phyloP scores from a whole-genome alignment of 1,139 yeast species.

The Waltiozyma sp. region DNA sequence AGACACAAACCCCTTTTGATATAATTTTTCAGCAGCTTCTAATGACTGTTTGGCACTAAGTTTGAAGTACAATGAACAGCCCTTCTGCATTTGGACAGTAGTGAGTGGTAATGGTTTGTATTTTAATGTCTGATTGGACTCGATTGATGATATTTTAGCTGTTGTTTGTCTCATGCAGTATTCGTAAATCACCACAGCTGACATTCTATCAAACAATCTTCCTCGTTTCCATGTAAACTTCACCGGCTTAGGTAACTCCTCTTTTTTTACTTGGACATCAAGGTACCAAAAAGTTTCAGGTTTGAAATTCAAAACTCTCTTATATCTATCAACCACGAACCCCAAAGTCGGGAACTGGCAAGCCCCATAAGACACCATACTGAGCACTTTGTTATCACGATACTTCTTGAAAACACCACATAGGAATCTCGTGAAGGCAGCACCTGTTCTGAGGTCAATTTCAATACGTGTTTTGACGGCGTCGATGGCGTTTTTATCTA shows the following conservation, averaged over 20 bases:
- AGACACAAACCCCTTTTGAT: slow-evolving; percentile 76
- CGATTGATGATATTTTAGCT: slow-evolving; percentile 43
- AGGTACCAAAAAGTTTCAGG: slow-evolving; percentile 80
- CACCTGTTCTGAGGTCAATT: slow-evolving; percentile 81
- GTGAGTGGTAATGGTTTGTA: slow-evolving; percentile 86
- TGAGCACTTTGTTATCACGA: slow-evolving; percentile 14
- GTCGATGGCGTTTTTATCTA: slow-evolving; percentile 62
- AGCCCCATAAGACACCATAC: slow-evolving; percentile 68
- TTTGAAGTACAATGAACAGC: slow-evolving; percentile 64
- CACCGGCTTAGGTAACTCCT: slow-evolving; percentile 19
- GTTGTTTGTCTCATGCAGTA: slow-evolving; percentile 40
- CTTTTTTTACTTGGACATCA: slow-evolving; percentile 37
- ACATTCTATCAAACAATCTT: slow-evolving; percentile 61
- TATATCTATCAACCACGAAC: slow-evolving; percentile 89
- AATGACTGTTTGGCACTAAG: slow-evolving; percentile 76
- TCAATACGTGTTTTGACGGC: slow-evolving; percentile 87
- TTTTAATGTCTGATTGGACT: slow-evolving; percentile 57
- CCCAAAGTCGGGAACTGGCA: slow-evolving; percentile 98
- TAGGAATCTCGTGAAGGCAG: slow-evolving; percentile 69
- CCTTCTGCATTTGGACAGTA: slow-evolving; percentile 89
- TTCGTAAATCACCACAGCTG: slow-evolving; percentile 54
- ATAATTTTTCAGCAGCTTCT: slow-evolving; percentile 77
- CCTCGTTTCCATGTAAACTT: slow-evolving; percentile 55
- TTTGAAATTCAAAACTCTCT: slow-evolving; percentile 57
- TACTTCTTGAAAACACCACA: slow-evolving; percentile 17